A percentile compares a stretch with the other conserved stretches of the same genome.
Evolutionary conservation across 139 green algal genomes (phyloP).

Genomic region (Chlorella sorokiniana): DNA sequence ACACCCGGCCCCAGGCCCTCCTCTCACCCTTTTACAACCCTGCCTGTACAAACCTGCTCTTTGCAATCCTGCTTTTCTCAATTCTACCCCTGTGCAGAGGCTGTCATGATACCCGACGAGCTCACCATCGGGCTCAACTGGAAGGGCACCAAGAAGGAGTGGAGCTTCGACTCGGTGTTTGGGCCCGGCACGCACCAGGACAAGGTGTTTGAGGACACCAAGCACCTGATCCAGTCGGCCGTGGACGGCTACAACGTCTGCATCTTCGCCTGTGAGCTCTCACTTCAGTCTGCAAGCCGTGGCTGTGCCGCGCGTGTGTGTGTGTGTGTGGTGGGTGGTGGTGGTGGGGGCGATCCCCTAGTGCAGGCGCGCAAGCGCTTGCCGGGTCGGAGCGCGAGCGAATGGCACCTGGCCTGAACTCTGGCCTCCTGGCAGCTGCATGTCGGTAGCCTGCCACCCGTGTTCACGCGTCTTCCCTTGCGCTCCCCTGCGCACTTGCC

Average conservation of each 20-base stretch:
- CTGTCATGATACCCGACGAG: slow-evolving; percentile 79
- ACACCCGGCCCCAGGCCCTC: background rate
- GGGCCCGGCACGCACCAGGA: slow-evolving; percentile 69
- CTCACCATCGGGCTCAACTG: slow-evolving; percentile 89
- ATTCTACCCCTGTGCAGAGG: slow-evolving; percentile 35
- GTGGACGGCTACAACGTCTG: slow-evolving; percentile 86
- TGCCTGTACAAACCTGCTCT: background rate
- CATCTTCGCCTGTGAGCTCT: slow-evolving; percentile 66
- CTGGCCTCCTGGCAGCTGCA: background rate
- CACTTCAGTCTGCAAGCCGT: too few relatives aligned
- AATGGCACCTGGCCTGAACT: too few relatives aligned
- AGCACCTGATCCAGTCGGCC: slow-evolving; percentile 93
- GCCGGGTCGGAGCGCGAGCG: too few relatives aligned
- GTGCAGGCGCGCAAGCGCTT: too few relatives aligned
- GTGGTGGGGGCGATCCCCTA: too few relatives aligned
- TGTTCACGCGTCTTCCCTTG: too few relatives aligned
- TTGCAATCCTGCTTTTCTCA: background rate
- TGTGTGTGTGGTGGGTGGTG: background rate
- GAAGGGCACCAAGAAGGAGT: slow-evolving; percentile 93
- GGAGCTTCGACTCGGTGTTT: slow-evolving; percentile 93
- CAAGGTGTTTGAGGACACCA: slow-evolving; percentile 95
- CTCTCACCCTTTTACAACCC: background rate
- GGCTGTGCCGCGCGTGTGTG: background rate
- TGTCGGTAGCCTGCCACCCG: background rate
- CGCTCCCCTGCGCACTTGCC: background rate